Evolutionary conservation across 1,284 basidiomycete genomes (phyloP), one percentile per base, ranked within the genome.

Genomic region (Boletellus deceptivus): DNA sequence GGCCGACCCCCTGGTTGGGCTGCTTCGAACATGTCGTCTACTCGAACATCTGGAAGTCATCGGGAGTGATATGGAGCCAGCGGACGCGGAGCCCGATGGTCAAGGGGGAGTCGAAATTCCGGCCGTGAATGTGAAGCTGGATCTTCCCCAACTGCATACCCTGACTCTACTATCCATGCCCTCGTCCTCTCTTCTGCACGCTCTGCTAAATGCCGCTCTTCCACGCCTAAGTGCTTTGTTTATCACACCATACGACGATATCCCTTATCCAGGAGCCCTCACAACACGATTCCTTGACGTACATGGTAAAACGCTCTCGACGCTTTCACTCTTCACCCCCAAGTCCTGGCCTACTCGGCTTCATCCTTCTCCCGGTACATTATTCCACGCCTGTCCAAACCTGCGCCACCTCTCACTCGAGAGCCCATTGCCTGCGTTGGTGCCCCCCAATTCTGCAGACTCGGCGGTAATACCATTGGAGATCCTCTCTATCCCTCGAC

Each of bases 231-330:
- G 67, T n/a, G 82, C 83, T 57, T 72, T 93, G 18, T 82, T 80
- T n/a, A 66, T 93, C 41, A 89, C 89, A 1, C 83, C 86, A 3
- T 90, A 84, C 62, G 77, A 84, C 51, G 85, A 87, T 55, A 60
- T 82, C 13, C 77, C 77, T 29, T 79, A 74, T 53, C 79, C 83
- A 13, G 63, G 68, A 13, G 79, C 86, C 1, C 74, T 83, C 25
- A 76, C 81, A 7, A 77, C 81, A 1, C 72, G 71, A 17, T 81
- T 94, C 59, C 84, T 92, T 44, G 61, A 71, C 2, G 66, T 68
- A 2, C 90, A 93, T 59, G 90, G 91, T 1, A 48, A 62, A 33
- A 68, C 68, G 11, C 76, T 93, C 42, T 73, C 72, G 9, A 85
- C 84, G 0, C 75, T 93, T 2, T 76, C 84, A 33, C 75, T 91